These are phyloP conservation scores for Leishmania martiniquensis DNA, from an alignment of 208 protist species.

Conservation along the genomic window DNA sequence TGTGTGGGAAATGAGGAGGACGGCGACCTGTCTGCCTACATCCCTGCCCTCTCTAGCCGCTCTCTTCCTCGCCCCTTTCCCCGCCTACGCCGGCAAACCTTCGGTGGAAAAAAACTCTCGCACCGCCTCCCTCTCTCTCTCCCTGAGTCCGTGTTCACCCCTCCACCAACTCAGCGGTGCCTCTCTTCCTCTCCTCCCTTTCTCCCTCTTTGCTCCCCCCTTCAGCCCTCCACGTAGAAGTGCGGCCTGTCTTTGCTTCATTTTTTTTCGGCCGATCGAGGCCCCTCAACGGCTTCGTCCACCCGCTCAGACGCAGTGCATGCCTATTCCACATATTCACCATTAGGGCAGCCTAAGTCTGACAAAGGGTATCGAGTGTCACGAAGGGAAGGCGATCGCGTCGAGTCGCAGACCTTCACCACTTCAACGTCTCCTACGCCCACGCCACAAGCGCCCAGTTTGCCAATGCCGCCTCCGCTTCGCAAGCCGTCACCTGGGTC, in stretches of 20 bases:
- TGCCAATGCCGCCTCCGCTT: not conserved
- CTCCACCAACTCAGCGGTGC: not conserved
- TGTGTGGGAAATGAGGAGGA: not conserved
- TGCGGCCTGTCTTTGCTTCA: not conserved
- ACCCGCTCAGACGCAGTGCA: not conserved
- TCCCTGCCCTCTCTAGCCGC: not conserved
- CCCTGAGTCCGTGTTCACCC: not conserved
- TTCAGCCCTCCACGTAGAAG: not conserved
- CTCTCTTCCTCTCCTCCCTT: not conserved
- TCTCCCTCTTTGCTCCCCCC: not conserved
- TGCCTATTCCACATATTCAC: not conserved
- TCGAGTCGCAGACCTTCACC: no score
- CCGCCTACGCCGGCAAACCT: not conserved
- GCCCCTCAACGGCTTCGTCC: not conserved
- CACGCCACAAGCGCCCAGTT: not conserved
- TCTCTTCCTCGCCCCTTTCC: not conserved
- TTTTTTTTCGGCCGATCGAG: not conserved
- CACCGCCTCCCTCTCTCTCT: not conserved
- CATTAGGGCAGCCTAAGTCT: not conserved
- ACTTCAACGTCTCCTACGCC: slow-evolving; percentile 7
- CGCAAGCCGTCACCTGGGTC: slow-evolving; percentile 9
- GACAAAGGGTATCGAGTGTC: not conserved
- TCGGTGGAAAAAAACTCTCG: not conserved
- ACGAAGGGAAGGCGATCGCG: not conserved
- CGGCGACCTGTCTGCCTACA: not conserved